phyloP scores from a whole-genome alignment of 2,329 filamentous ascomycete genomes.

The Beauveria sp. region DNA sequence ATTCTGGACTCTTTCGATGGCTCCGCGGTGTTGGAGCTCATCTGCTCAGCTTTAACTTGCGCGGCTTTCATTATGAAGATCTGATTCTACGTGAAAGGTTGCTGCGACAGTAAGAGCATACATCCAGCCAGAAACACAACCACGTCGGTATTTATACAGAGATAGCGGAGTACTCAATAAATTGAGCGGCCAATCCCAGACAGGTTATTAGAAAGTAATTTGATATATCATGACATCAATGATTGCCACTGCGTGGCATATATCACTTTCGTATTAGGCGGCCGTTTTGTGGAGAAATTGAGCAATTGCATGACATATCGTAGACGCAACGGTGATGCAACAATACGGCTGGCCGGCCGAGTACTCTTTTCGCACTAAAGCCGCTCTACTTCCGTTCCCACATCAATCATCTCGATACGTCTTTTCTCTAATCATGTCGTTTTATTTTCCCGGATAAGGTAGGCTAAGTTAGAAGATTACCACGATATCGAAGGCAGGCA shows the following conservation, averaged over 20 bases:
- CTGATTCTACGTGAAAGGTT: neutral
- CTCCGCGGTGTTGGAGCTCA: constrained; percentile 51
- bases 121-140: neutral
- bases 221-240: constrained; percentile 6
- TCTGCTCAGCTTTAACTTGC: constrained; percentile 31
- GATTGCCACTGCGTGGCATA: neutral
- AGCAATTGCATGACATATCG: neutral
- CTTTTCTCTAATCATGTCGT: rapidly evolving
- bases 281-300: neutral
- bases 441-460: too few species aligned
- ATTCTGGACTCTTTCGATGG: constrained; percentile 50
- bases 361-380: neutral
- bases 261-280: neutral
- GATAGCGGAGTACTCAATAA: neutral
- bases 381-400: neutral
- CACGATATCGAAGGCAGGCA: rapidly evolving
- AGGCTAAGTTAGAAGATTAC: too few species aligned
- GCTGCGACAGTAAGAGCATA: neutral
- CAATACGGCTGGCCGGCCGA: too few species aligned
- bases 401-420: too few species aligned
- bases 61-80: neutral
- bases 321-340: constrained; percentile 5
- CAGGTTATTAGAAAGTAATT: neutral
- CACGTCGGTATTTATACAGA: neutral
- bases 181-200: neutral